Base-by-base conservation (phyloP, 768 basidiomycete genomes). In the Sarcomyxa edulis region DNA sequence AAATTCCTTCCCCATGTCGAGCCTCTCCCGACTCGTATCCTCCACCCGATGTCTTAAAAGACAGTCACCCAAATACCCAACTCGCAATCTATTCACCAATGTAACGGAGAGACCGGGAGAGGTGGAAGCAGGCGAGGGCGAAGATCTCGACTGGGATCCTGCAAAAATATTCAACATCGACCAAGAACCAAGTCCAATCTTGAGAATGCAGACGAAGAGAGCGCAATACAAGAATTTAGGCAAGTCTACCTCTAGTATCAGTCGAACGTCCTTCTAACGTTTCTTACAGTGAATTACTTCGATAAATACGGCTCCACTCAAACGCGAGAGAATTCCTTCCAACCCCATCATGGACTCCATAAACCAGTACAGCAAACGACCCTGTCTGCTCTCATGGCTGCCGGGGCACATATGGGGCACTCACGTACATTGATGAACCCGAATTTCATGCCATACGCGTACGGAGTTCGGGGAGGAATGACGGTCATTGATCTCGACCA, bases 401-500 rank as follows among this genome's bases (percentile, higher is more conserved):
- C 93, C 10, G 92, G 92, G 18, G 94, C 96, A 11, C 94, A 97
- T 56, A 78, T 98, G 31, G 96, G 96, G 6, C 94, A 98, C 56
- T 75, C 86, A 23, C 73, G 76, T 26, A 72, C 81, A 4, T 76
- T 90, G 48, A 83, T 94, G 71, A 88, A 92, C 58, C 83, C 90
- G 20, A 87, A 89, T 57, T 93, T 92, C 50, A 68, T 84, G 50
- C 88, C 94, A 21, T 95, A 93, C 58, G 82, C 94, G 24, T 97
- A 96, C 56, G 96, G 94, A 44, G 78, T 78, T 11, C 88, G 96
- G 39, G 77, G 90, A 30, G 89, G 85, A 10, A 74, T 97, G 49
- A 89, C 90, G 33, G 73, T 97, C 59, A 97, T 98, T 58, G 91
- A 98, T 62, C 74, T 98, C 20, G 93, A 98, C 57, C 84, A 87